Base-by-base conservation (phyloP, 192 early-diverging fungal genomes). In the Backusella macrospora region DNA sequence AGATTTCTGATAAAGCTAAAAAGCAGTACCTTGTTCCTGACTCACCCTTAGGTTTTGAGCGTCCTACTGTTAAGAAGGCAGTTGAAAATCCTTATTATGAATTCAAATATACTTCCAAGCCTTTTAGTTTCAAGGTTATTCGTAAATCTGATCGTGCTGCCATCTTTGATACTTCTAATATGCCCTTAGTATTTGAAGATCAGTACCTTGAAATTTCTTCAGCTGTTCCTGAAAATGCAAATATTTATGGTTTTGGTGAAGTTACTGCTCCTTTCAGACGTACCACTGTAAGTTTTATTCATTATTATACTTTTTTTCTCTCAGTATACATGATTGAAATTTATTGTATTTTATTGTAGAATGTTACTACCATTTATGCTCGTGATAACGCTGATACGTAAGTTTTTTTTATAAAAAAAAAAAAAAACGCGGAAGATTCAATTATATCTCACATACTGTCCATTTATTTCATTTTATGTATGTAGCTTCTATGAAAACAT, bases 241-340 rank as follows among this genome's bases (percentile, higher is more conserved):
- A 91, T 55, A 86, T 92, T 55, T 92, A 89, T 67, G 91, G 91
- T 10, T 78, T 92, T 10, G 91, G 91, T 14, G 90, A 92, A 74
- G 77, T 83, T 5, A 83, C 85, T 13, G 79, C 83, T 26, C 77
- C 75, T 21, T 90, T 91, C 70, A 80, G 84, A 63, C 74, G 89
- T 18, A 77, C 85, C 62, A 75, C 78, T 16, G 34, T 55, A 66
- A 81, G 76, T 34, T 45, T 64, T 12, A 62, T n/a, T 1, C 18
- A 65, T 48, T 21, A 38, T 55, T 23, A 16, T 49, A 23, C 64
- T 10, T 42, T 42, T 52, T 49, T 34, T 49, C 23, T 9, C 26
- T 9, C 10, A 26, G 52, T 6, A 13, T 26, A 59, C 26, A 10
- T 52, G 23, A 12, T 26, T 64, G 38, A 64, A 15, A 6, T 7